These are phyloP conservation scores for Primulina tabacum DNA, from an alignment of 257 asterid genomes.

Conservation along the genomic window DNA sequence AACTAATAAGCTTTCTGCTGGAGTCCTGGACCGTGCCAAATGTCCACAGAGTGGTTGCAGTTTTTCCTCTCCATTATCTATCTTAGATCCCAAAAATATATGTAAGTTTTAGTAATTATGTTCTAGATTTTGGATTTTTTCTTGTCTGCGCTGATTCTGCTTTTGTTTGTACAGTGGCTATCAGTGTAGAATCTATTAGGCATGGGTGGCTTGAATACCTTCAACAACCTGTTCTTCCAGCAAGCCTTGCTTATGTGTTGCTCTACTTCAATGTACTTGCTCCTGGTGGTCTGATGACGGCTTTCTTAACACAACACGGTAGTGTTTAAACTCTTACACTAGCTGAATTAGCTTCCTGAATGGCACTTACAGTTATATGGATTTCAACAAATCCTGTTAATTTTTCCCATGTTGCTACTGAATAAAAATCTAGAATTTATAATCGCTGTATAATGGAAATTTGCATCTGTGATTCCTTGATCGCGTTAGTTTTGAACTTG, in stretches of 20 bases:
- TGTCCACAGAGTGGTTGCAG: conserved; percentile 44
- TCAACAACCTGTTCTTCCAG: conserved; percentile 96
- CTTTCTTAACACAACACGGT: conserved; percentile 91
- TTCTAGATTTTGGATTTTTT: conserved; percentile 15
- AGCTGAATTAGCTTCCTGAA: conserved; percentile 18
- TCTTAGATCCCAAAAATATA: conserved; percentile 48
- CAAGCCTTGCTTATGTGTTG: conserved; percentile 86
- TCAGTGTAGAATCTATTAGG: conserved; percentile 64
- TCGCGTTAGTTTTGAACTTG: not conserved
- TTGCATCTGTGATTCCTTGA: not conserved
- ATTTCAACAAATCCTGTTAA: conserved; percentile 4
- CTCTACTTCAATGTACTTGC: conserved; percentile 89
- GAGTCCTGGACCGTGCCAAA: conserved; percentile 75
- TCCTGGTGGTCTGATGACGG: conserved; percentile 95
- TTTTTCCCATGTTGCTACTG: conserved; percentile 6
- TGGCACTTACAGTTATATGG: conserved; percentile 1
- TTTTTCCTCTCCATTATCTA: conserved; percentile 36
- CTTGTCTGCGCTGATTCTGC: conserved; percentile 26
- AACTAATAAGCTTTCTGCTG: conserved; percentile 84
- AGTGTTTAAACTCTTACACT: conserved; percentile 29
- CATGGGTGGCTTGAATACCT: conserved; percentile 90
- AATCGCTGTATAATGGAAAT: not conserved
- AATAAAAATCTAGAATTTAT: conserved; percentile 10
- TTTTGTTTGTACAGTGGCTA: conserved; percentile 38
- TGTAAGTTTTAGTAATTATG: conserved; percentile 39